phyloP scores from a whole-genome alignment of 306 rosid species.

The Glycine soja region DNA sequence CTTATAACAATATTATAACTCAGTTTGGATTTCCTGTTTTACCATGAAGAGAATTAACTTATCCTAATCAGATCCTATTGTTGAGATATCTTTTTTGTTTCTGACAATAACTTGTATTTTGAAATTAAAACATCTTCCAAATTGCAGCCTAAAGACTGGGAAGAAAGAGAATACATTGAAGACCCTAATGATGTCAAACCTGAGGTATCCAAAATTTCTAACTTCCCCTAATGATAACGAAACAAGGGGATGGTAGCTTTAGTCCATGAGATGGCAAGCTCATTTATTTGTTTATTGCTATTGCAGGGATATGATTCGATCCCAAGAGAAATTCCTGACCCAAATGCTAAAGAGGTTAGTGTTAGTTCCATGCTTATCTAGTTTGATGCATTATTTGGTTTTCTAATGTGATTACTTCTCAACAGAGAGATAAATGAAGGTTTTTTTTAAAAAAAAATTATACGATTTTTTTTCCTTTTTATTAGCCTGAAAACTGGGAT shows the following conservation, averaged over 20 bases:
- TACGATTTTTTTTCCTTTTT: slow-evolving; percentile 14
- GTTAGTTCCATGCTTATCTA: slow-evolving; percentile 23
- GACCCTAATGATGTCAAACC: slow-evolving; percentile 59
- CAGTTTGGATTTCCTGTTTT: slow-evolving; percentile 14
- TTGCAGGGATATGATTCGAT: slow-evolving; percentile 93
- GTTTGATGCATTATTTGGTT: slow-evolving; percentile 27
- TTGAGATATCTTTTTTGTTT: neutral
- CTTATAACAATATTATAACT: slow-evolving; percentile 27
- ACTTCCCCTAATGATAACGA: slow-evolving; percentile 19
- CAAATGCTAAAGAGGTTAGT: slow-evolving; percentile 85
- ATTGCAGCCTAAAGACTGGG: slow-evolving; percentile 67
- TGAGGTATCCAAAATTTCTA: slow-evolving; percentile 50
- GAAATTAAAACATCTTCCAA: slow-evolving; percentile 35
- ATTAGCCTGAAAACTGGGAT: slow-evolving; percentile 91
- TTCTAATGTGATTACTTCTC: slow-evolving; percentile 27
- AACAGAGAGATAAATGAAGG: neutral
- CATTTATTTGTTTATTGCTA: slow-evolving; percentile 43
- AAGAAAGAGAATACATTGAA: slow-evolving; percentile 61
- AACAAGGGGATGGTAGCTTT: slow-evolving; percentile 33
- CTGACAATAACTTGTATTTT: slow-evolving; percentile 19
- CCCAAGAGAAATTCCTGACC: slow-evolving; percentile 87
- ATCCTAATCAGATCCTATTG: neutral
- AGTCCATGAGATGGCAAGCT: slow-evolving; percentile 31
- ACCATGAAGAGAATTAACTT: slow-evolving; percentile 5
- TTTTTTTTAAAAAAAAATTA: slow-evolving; percentile 1